Conservation (phyloP, 345 rosid species). For the Populus nigra region DNA sequence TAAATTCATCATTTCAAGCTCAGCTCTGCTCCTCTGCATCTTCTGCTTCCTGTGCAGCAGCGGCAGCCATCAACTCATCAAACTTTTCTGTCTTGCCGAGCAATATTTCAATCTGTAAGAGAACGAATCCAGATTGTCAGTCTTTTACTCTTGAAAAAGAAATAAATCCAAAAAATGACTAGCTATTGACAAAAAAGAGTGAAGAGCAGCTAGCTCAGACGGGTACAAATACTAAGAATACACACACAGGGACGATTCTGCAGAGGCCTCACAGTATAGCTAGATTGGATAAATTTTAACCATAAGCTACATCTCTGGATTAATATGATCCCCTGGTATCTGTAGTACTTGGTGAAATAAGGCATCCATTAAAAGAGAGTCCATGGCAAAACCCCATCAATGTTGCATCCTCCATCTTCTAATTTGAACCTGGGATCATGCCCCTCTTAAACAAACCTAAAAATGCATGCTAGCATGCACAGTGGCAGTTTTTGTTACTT, state of each 20-base stretch:
- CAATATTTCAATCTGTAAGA: slow-evolving; percentile 55
- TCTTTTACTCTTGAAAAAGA: not conserved
- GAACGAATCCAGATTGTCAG: not conserved
- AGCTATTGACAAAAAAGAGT: not conserved
- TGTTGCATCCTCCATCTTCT: not conserved
- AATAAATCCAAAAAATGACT: not conserved
- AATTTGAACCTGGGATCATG: no score
- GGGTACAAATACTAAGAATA: not conserved
- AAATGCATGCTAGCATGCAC: not conserved
- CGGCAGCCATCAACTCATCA: slow-evolving; percentile 73
- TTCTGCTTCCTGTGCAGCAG: slow-evolving; percentile 51
- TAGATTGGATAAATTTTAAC: not conserved
- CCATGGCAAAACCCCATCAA: not conserved
- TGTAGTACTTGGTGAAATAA: not conserved
- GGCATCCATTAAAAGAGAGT: not conserved
- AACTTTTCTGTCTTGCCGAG: slow-evolving; percentile 66
- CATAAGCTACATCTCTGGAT: not conserved
- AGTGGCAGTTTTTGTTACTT: not conserved
- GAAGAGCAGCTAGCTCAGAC: not conserved
- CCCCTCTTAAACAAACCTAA: not conserved
- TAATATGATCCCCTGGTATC: not conserved
- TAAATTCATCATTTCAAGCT: slow-evolving; percentile 10
- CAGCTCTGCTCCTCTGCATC: slow-evolving; percentile 50
- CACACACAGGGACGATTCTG: not conserved
- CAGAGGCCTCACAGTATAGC: not conserved